Base-by-base conservation (phyloP, 192 early-diverging fungal genomes). In the Haplosporangium gracile region DNA sequence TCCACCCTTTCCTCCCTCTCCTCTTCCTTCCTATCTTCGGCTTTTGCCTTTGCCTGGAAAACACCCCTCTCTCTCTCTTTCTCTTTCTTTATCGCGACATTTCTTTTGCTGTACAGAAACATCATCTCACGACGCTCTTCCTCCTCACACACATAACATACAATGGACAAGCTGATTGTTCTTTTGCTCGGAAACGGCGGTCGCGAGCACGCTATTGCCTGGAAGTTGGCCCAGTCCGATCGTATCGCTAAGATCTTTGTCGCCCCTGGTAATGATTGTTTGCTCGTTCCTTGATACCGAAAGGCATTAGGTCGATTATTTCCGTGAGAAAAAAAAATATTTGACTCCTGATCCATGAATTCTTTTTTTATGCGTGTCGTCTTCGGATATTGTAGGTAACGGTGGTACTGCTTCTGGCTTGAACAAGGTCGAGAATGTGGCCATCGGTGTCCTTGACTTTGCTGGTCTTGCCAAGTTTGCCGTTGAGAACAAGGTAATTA, bases 131-230 rank as follows among this genome's bases (percentile, higher is more conserved):
- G 43, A 8, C 51, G 20, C 7, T 55, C n/a, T 26, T 65, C 36
- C 2, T 69, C 65, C n/a, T 51, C 69, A 11, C 5, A 38, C 38
- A 71, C 39, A 71, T 40, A 38, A 36, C 65, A 42, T 26, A 32
- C 9, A 29, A 88, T 82, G 81, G 77, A 80, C 76, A 76, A 57
- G 45, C 89, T 96, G 42, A 93, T 91, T 68, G 92, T 99, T 38
- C 92, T 99, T 74, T 88, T 99, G 57, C 90, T 99, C 80, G 99
- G 99, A 81, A 90, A 94, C 79, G 99, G 99, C 73, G 99, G 99
- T 34, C 95, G 99, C 74, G 99, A 99, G 88, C 97, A 99, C 80
- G 97, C 99, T 65, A 93, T 99, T 78, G 97, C 95, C 32, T 97
- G 97, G 97, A 94, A 94, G 60, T 91, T 99, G 22, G 92, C 96